Evolutionary conservation across 306 rosid genomes (phyloP), one percentile per base, ranked within the genome.

Genomic region (Cicer judaicum): DNA sequence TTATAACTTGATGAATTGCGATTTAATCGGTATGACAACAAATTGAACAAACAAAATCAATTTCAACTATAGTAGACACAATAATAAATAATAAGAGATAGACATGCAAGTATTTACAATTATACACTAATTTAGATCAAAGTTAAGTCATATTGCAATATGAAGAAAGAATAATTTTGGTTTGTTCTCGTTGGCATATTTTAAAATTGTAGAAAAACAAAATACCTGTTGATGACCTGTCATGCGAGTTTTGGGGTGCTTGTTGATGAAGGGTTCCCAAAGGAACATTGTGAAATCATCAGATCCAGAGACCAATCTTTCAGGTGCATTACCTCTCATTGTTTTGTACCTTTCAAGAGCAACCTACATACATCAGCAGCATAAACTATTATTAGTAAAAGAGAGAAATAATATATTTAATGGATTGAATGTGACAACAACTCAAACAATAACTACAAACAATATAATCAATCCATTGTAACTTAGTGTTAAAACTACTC

Each of bases 281-380:
- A 94, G 91, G 70, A 88, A 92, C 99, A 94, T 94, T 5, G 99
- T 92, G 77, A 88, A 90, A 85, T 94, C 99, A 87, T 94, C 97
- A 38, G 97, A 94, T 69, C 97, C 96, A 49, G 99, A 94, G 80
- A 94, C 97, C 88, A 94, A 78, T 66, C 99, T 87, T 81, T 94
- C 99, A 43, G 97, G 96, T 77, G 90, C 90, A 66, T 70, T 82
- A 74, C 93, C 96, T 84, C 88, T 92, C 97, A 85, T 92, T 69
- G 80, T 76, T 54, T 92, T 83, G 79, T 92, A 94, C 82, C 98
- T 90, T 86, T 88, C 97, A 81, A 94, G 84, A 74, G 98, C 98
- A 78, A 81, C 97, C 98, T 94, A 82, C 19, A 72, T 68, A 68
- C 57, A 72, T 40, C 21, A 75, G 69, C 46, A 75, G 44, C 46